These are phyloP conservation scores for Ulmus americana DNA, from an alignment of 331 rosid species.

Conservation along the genomic window DNA sequence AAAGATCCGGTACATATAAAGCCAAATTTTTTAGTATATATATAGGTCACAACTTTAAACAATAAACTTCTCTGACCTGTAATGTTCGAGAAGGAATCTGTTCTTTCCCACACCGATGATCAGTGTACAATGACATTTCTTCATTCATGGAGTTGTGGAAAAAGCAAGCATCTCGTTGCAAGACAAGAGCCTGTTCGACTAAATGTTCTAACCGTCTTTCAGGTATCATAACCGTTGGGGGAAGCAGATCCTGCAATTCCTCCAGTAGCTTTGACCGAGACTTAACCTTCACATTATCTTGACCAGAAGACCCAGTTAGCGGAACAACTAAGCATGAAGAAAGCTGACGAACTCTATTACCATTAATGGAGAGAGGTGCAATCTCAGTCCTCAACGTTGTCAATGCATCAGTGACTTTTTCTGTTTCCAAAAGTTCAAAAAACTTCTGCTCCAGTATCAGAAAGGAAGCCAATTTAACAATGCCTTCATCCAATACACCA, in stretches of 20 bases:
- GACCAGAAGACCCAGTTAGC: conserved; percentile 29
- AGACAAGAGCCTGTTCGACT: conserved; percentile 88
- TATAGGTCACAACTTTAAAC: conserved; percentile 8
- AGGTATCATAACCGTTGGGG: conserved; percentile 83
- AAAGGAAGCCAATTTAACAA: conserved; percentile 63
- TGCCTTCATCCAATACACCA: conserved; percentile 55
- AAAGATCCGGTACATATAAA: not conserved
- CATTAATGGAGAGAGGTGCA: conserved; percentile 55
- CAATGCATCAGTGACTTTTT: conserved; percentile 74
- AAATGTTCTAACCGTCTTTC: conserved; percentile 89
- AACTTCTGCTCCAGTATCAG: conserved; percentile 82
- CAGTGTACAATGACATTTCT: conserved; percentile 82
- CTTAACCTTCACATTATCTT: conserved; percentile 32
- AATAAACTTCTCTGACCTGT: conserved; percentile 59
- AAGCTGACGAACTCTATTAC: conserved; percentile 67
- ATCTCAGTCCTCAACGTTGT: conserved; percentile 79
- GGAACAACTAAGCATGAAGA: conserved; percentile 65
- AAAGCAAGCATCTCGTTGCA: conserved; percentile 84
- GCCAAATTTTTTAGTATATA: conserved; percentile 7
- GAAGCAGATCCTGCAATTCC: conserved; percentile 86
- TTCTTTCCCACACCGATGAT: conserved; percentile 82
- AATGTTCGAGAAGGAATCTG: conserved; percentile 82
- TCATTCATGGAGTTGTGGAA: conserved; percentile 78
- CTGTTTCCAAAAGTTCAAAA: conserved; percentile 65
- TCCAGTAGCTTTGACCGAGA: conserved; percentile 68